phyloP scores from a whole-genome alignment of 2,329 filamentous ascomycete genomes.

The Monilinia laxa region DNA sequence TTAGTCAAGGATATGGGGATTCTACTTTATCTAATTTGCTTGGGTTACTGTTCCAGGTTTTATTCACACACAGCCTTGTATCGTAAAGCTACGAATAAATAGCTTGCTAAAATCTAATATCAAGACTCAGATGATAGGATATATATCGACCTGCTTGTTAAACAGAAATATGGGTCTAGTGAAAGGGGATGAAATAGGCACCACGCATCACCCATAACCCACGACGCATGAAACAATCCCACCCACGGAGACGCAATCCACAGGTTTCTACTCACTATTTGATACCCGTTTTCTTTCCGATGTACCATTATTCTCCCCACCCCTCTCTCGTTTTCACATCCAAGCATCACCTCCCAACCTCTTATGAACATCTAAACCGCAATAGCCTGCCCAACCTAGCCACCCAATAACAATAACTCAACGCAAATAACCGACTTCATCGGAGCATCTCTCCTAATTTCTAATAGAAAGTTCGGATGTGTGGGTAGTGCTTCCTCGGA shows the following conservation, averaged over 20 bases:
- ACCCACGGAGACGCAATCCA: constrained; percentile 44
- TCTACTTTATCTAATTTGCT: neutral
- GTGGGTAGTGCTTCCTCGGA: no score
- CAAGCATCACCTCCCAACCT: no score
- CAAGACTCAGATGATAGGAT: constrained; percentile 39
- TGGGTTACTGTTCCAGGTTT: neutral
- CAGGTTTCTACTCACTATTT: constrained; percentile 49
- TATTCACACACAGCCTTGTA: no score
- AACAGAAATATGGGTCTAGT: constrained; percentile 31
- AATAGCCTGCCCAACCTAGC: no score
- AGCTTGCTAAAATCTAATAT: neutral
- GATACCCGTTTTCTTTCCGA: constrained; percentile 25
- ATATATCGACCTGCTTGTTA: neutral
- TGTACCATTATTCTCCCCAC: constrained; percentile 27
- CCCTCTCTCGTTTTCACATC: neutral
- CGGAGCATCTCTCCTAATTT: no score
- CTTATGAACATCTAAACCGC: no score
- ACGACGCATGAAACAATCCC: constrained; percentile 54
- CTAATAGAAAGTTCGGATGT: no score
- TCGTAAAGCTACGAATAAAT: neutral
- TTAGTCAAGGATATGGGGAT: neutral
- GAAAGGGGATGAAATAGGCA: constrained; percentile 49
- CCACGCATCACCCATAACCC: constrained; percentile 42
- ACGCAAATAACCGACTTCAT: no score
- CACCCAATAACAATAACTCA: no score